Percentiles rank a stretch among this genome's conserved stretches.
These are phyloP conservation scores for Sclerospora graminicola DNA, from an alignment of 352 stramenopile species.

Conservation along the genomic window DNA sequence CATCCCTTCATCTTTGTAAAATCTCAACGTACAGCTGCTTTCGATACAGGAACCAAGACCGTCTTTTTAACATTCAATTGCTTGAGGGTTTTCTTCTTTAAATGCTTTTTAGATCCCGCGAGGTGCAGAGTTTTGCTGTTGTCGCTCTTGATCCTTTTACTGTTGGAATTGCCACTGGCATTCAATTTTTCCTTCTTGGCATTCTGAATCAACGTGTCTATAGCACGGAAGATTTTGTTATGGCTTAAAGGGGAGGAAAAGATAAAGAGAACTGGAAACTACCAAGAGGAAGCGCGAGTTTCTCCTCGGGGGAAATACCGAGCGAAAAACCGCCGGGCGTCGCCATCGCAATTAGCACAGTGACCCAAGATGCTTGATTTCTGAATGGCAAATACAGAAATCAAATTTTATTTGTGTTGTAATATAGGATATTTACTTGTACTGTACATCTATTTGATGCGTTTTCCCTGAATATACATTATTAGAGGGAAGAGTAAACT, in stretches of 20 bases:
- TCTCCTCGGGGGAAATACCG: constrained; percentile 43
- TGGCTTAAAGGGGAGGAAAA: background rate
- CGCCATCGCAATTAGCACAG: constrained; percentile 2
- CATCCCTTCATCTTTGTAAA: background rate
- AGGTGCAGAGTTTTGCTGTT: constrained; percentile 13
- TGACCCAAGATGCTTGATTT: too few species aligned
- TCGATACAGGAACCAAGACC: constrained; percentile 51
- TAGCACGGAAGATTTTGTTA: background rate
- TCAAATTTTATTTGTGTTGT: too few species aligned
- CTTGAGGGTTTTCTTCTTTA: constrained; percentile 27
- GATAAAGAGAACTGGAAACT: background rate
- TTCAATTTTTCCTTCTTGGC: constrained; percentile 28
- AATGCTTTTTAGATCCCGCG: constrained; percentile 10
- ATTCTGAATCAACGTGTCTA: constrained; percentile 39
- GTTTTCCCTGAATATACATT: too few species aligned
- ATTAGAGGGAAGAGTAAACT: too few species aligned
- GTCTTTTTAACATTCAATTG: constrained; percentile 70
- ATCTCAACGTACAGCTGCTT: constrained; percentile 34
- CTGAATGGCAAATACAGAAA: too few species aligned
- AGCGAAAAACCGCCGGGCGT: constrained; percentile 26
- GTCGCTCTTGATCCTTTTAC: constrained; percentile 8
- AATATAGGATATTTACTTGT: too few species aligned
- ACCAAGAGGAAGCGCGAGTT: constrained; percentile 47
- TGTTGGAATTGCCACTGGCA: background rate
- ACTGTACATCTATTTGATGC: too few species aligned